These are phyloP conservation scores for Aureobasidium namibiae DNA, from an alignment of 2,329 filamentous ascomycete species.

Conservation along the genomic window DNA sequence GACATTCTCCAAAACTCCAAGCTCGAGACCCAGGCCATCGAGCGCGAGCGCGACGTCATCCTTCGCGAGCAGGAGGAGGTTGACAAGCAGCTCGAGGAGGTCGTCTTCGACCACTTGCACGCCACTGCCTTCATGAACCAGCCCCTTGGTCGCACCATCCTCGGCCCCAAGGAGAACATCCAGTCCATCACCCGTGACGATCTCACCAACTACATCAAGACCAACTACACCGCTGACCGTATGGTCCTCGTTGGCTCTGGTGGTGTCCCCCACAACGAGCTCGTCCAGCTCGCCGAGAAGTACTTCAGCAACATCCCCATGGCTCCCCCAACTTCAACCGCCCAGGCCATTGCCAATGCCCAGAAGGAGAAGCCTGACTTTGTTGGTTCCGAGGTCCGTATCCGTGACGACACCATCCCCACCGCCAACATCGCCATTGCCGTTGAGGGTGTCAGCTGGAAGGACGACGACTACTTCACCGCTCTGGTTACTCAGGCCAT, in stretches of 20 bases:
- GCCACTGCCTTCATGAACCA: constrained; percentile 96
- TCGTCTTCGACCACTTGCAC: constrained; percentile 98
- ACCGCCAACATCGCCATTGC: constrained; percentile 97
- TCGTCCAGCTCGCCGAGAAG: constrained; percentile 94
- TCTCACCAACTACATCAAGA: constrained; percentile 94
- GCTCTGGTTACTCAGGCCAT: constrained; percentile 96
- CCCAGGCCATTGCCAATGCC: constrained; percentile 61
- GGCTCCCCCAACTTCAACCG: constrained; percentile 64
- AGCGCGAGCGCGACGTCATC: constrained; percentile 98
- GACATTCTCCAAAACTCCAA: constrained; percentile 99
- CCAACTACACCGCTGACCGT: constrained; percentile 98
- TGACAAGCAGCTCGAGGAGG: constrained; percentile 99
- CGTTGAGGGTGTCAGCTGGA: constrained; percentile 99
- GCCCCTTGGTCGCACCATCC: constrained; percentile 92
- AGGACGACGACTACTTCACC: constrained; percentile 98
- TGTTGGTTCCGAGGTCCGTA: constrained; percentile 88
- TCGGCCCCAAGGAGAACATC: constrained; percentile 97
- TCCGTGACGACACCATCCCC: constrained; percentile 92
- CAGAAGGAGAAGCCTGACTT: constrained; percentile 88
- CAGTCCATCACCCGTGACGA: constrained; percentile 88
- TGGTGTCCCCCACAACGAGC: constrained; percentile 85
- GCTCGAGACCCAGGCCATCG: constrained; percentile 84
- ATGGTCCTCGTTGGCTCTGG: constrained; percentile 97
- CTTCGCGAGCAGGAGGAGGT: constrained; percentile 98
- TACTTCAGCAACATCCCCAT: constrained; percentile 76